These are phyloP conservation scores for Austroboletus eburneus DNA, from an alignment of 768 basidiomycete genomes.

Conservation along the genomic window DNA sequence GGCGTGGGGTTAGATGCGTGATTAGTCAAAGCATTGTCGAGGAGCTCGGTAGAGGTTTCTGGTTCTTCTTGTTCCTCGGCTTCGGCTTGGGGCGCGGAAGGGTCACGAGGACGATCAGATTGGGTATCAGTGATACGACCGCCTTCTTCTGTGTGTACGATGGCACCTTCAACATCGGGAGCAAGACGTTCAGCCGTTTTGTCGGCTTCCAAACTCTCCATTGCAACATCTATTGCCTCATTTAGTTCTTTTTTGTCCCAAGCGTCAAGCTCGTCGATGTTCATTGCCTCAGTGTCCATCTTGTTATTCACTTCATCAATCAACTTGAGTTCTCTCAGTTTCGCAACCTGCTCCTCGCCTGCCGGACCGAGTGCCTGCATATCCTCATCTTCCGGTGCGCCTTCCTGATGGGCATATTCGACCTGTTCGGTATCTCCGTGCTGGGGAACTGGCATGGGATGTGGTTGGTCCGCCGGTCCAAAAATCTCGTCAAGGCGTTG, in stretches of 20 bases:
- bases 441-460: slow-evolving; percentile 34
- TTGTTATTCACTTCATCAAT: slow-evolving; percentile 54
- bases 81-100: slow-evolving; percentile 29
- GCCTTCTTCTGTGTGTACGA: slow-evolving; percentile 34
- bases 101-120: slow-evolving; percentile 19
- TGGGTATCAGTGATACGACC: slow-evolving; percentile 1
- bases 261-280: slow-evolving; percentile 35
- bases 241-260: slow-evolving; percentile 21
- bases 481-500: slow-evolving; percentile 84
- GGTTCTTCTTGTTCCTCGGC: slow-evolving; percentile 18
- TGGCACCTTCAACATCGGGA: slow-evolving; percentile 43
- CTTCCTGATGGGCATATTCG: slow-evolving; percentile 61
- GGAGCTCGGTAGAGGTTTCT: slow-evolving; percentile 16
- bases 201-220: slow-evolving; percentile 25
- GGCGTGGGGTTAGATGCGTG: slow-evolving; percentile 21
- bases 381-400: slow-evolving; percentile 62
- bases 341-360: slow-evolving; percentile 76
- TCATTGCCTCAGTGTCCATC: slow-evolving; percentile 42
- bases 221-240: slow-evolving; percentile 20
- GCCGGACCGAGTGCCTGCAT: slow-evolving; percentile 92
- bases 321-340: slow-evolving; percentile 76
- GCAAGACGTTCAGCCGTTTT: slow-evolving; percentile 23
- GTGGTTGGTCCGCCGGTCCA: slow-evolving; percentile 34
- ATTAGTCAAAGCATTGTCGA: slow-evolving; percentile 18
- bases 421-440: slow-evolving; percentile 46